Conservation (phyloP, 352 stramenopile genomes). For the Peronospora tabacina region DNA sequence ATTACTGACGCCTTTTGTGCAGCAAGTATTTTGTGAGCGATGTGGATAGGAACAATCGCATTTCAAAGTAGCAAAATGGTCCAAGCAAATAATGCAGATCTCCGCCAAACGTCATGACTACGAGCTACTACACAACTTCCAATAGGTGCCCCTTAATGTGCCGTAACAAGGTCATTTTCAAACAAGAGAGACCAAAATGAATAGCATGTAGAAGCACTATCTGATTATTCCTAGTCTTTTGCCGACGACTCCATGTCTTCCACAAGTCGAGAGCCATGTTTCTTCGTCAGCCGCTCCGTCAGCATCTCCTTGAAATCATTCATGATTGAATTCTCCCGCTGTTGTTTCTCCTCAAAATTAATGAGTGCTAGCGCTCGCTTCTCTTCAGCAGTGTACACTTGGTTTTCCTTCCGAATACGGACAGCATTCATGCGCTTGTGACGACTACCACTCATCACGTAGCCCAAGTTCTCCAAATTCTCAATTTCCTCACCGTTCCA, state of each 20-base stretch:
- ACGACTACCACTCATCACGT: slow-evolving; percentile 96
- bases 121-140: too few species aligned
- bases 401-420: slow-evolving; percentile 98
- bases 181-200: background rate
- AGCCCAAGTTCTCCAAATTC: slow-evolving; percentile 89
- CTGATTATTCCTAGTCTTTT: slow-evolving; percentile 30
- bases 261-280: slow-evolving; percentile 77
- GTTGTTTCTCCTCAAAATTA: slow-evolving; percentile 98
- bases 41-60: slow-evolving; percentile 59
- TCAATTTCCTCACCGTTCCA: slow-evolving; percentile 96
- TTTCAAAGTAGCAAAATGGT: too few species aligned
- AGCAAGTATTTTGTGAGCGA: slow-evolving; percentile 82
- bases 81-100: too few species aligned
- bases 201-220: background rate
- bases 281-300: slow-evolving; percentile 80
- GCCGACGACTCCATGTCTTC: slow-evolving; percentile 77
- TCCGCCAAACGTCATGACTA: too few species aligned
- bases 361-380: slow-evolving; percentile 96
- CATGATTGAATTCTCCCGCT: slow-evolving; percentile 97
- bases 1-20: slow-evolving; percentile 2
- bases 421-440: slow-evolving; percentile 99
- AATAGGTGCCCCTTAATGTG: too few species aligned
- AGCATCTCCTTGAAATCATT: slow-evolving; percentile 95
- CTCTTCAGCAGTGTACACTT: slow-evolving; percentile 98
- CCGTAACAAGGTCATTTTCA: background rate